Evolutionary conservation across 2,329 filamentous ascomycete genomes (phyloP).

Genomic region (Ophioceras dolichostomum): DNA sequence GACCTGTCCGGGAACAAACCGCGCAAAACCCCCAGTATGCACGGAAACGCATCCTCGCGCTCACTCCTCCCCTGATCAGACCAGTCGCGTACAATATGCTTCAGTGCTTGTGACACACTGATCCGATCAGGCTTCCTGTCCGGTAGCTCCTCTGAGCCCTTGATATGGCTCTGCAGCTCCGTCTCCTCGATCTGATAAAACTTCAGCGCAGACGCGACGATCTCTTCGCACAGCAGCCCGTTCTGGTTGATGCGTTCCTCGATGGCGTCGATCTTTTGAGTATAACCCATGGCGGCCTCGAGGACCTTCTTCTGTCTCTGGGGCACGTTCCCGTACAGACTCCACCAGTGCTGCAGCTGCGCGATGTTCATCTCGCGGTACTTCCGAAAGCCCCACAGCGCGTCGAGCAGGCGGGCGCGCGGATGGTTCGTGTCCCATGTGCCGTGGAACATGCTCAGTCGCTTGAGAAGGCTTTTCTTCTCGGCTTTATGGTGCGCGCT

Average conservation of each 20-base stretch:
- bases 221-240: slow-evolving; percentile 28
- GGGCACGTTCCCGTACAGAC: slow-evolving; percentile 22
- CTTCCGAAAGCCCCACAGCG: slow-evolving; percentile 21
- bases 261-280: slow-evolving; percentile 34
- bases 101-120: slow-evolving; percentile 38
- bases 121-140: slow-evolving; percentile 24
- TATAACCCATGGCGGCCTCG: slow-evolving; percentile 43
- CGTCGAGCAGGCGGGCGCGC: slow-evolving; percentile 25
- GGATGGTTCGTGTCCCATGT: slow-evolving; percentile 18
- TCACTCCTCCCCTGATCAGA: slow-evolving; percentile 32
- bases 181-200: slow-evolving; percentile 30
- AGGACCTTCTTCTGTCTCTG: slow-evolving; percentile 28
- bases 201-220: slow-evolving; percentile 28
- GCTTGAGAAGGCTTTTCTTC: slow-evolving; percentile 12
- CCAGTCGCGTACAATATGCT: slow-evolving; percentile 48
- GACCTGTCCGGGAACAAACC: slow-evolving; percentile 16
- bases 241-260: slow-evolving; percentile 31
- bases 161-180: slow-evolving; percentile 31
- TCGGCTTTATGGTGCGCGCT: slow-evolving; percentile 4
- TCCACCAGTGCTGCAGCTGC: slow-evolving; percentile 21
- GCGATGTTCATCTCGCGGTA: slow-evolving; percentile 21
- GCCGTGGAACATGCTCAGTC: slow-evolving; percentile 16
- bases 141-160: slow-evolving; percentile 22
- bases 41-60: slow-evolving; percentile 27
- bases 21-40: slow-evolving; percentile 19